phyloP scores from a whole-genome alignment of 768 basidiomycete genomes.

The Russula olivacea region DNA sequence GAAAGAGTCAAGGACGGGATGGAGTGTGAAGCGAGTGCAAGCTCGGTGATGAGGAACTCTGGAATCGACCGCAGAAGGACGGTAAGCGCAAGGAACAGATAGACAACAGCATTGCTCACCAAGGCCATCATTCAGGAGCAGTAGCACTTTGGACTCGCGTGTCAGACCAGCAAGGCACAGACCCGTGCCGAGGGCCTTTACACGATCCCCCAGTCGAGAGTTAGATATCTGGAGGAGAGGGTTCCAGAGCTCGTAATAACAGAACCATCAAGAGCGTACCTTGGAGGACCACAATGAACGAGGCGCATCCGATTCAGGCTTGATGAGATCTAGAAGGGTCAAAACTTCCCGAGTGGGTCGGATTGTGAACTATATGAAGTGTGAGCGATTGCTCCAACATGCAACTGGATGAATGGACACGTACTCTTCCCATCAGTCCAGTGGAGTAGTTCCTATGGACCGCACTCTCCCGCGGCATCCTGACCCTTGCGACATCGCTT shows the following conservation, averaged over 20 bases:
- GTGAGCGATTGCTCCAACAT: slow-evolving; percentile 4
- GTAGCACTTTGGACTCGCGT: slow-evolving; percentile 59
- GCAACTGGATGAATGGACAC: slow-evolving; percentile 26
- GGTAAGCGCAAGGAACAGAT: slow-evolving; percentile 9
- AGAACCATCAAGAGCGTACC: slow-evolving; percentile 34
- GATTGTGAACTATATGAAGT: slow-evolving; percentile 56
- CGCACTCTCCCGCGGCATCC: slow-evolving; percentile 77
- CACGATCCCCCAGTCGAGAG: slow-evolving; percentile 58
- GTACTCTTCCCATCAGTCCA: slow-evolving; percentile 72
- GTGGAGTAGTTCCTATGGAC: slow-evolving; percentile 89
- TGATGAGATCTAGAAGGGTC: slow-evolving; percentile 59
- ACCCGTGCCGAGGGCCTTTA: slow-evolving; percentile 69
- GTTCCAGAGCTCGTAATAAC: not conserved
- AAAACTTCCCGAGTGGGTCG: slow-evolving; percentile 68
- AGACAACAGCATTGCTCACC: slow-evolving; percentile 37
- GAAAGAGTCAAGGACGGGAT: slow-evolving; percentile 62
- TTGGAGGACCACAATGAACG: slow-evolving; percentile 78
- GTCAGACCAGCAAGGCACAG: slow-evolving; percentile 52
- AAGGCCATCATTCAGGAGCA: slow-evolving; percentile 72
- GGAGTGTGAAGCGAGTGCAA: slow-evolving; percentile 67
- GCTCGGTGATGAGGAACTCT: slow-evolving; percentile 78
- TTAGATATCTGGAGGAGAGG: slow-evolving; percentile 61
- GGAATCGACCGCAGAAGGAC: not conserved
- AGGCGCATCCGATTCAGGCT: slow-evolving; percentile 56
- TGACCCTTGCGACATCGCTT: slow-evolving; percentile 79